Conservation (phyloP, 768 basidiomycete genomes). For the Rhodotorula sphaerocarpa region DNA sequence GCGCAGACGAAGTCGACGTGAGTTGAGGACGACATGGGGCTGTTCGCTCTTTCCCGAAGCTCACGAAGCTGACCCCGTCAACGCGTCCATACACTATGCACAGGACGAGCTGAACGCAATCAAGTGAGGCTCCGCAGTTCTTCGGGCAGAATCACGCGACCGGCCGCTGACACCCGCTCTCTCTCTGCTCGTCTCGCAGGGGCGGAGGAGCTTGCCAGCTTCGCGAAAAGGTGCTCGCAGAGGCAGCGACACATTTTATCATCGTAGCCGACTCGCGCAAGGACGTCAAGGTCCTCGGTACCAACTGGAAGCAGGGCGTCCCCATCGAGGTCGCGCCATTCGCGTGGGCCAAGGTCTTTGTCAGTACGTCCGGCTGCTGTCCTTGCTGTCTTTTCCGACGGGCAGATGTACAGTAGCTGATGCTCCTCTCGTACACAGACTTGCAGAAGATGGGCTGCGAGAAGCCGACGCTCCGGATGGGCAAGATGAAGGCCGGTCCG, state of each 20-base stretch:
- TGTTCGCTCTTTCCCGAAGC: neutral
- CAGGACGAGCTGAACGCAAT: constrained; percentile 80
- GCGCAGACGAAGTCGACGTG: constrained; percentile 73
- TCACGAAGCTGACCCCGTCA: neutral
- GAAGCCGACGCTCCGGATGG: constrained; percentile 80
- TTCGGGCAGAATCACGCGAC: neutral
- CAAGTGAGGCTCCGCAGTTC: constrained; percentile 54
- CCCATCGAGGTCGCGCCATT: constrained; percentile 96
- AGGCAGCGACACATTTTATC: constrained; percentile 86
- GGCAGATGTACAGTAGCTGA: constrained; percentile 44
- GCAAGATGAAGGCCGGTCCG: constrained; percentile 75
- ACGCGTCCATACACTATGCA: neutral
- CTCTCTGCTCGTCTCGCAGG: constrained; percentile 5
- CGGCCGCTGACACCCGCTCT: neutral
- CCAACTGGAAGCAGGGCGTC: constrained; percentile 65
- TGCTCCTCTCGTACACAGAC: constrained; percentile 32
- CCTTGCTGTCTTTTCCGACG: constrained; percentile 44
- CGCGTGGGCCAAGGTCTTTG: constrained; percentile 80
- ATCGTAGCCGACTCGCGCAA: constrained; percentile 94
- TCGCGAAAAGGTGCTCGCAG: constrained; percentile 93
- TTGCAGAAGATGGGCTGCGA: constrained; percentile 40
- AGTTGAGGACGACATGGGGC: no score
- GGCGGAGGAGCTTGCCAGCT: constrained; percentile 87
- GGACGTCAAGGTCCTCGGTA: constrained; percentile 48
- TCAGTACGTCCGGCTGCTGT: constrained; percentile 41